Evolutionary conservation across 2,329 filamentous ascomycete species (phyloP).

Genomic region (Ophidiomyces ophidiicola): DNA sequence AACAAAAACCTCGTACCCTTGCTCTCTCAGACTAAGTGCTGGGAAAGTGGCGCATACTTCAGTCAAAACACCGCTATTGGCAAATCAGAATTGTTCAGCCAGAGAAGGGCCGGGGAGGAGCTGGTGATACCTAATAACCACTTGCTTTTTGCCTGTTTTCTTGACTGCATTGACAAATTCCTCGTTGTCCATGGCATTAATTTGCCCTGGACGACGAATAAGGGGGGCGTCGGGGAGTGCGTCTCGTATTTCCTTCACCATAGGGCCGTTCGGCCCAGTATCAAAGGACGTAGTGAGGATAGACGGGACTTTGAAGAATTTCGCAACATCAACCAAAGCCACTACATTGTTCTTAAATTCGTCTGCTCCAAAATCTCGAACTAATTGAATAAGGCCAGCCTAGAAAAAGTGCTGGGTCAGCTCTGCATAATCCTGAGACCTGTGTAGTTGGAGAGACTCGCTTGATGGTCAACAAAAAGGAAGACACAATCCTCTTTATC

Average conservation of each 20-base stretch:
- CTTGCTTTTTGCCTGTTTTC: constrained; percentile 53
- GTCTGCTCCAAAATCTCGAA: constrained; percentile 54
- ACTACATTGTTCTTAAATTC: constrained; percentile 56
- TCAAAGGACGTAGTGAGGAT: constrained; percentile 60
- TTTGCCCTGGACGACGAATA: constrained; percentile 57
- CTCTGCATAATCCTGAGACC: neutral
- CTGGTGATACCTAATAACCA: constrained; percentile 48
- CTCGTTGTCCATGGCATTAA: constrained; percentile 64
- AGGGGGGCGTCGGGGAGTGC: constrained; percentile 56
- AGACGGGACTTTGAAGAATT: constrained; percentile 55
- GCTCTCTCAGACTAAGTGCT: constrained; percentile 56
- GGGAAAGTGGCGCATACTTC: constrained; percentile 50
- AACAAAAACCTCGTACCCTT: constrained; percentile 61
- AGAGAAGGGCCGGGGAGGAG: neutral
- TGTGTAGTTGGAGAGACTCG: no score
- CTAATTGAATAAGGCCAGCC: constrained; percentile 31
- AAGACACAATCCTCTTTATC: constrained; percentile 18
- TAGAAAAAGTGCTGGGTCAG: constrained; percentile 10
- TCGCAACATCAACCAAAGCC: constrained; percentile 54
- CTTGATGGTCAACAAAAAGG: constrained; percentile 19
- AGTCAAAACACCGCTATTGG: constrained; percentile 8
- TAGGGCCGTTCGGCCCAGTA: constrained; percentile 55
- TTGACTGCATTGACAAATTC: constrained; percentile 55
- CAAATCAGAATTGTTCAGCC: neutral
- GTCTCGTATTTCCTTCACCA: constrained; percentile 56